Evolutionary conservation across 768 basidiomycete genomes (phyloP).

Genomic region (Flagelloscypha sp.): DNA sequence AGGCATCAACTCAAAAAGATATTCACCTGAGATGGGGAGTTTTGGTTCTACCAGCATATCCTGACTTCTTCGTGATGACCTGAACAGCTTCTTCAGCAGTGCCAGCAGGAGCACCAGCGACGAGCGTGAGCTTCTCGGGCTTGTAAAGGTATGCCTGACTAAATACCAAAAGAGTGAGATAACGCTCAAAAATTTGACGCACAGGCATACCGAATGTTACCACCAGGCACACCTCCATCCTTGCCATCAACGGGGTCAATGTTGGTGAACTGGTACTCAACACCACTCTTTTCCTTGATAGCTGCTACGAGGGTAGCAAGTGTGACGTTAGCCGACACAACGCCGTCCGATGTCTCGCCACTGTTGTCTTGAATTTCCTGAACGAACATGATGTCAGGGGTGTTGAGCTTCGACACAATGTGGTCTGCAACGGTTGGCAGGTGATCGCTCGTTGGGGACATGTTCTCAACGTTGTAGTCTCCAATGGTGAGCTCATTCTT

Average conservation of each 20-base stretch:
- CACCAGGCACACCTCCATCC: constrained; percentile 56
- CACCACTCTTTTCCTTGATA: constrained; percentile 33
- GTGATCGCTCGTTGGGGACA: constrained; percentile 41
- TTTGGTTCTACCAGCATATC: constrained; percentile 18
- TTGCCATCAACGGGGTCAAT: constrained; percentile 44
- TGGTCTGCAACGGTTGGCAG: constrained; percentile 43
- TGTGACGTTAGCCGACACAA: constrained; percentile 45
- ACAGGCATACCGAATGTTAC: constrained; percentile 56
- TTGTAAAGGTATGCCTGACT: constrained; percentile 28
- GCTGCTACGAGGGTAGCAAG: constrained; percentile 40
- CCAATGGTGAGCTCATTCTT: constrained; percentile 40
- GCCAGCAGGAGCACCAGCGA: constrained; percentile 38
- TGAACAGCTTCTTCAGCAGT: constrained; percentile 37
- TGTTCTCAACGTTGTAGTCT: constrained; percentile 58
- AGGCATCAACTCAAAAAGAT: background rate
- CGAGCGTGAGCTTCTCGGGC: constrained; percentile 39
- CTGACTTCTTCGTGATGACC: constrained; percentile 22
- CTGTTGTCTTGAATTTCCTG: constrained; percentile 61
- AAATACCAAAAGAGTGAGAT: constrained; percentile 1
- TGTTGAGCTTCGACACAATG: constrained; percentile 37
- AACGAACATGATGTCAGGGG: constrained; percentile 53
- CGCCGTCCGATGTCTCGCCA: constrained; percentile 44
- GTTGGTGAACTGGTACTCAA: constrained; percentile 40
- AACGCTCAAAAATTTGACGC: constrained; percentile 9
- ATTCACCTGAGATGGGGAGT: no score